These are phyloP conservation scores for Ottelia alismoides DNA, from an alignment of 106 monocot species.

Conservation along the genomic window DNA sequence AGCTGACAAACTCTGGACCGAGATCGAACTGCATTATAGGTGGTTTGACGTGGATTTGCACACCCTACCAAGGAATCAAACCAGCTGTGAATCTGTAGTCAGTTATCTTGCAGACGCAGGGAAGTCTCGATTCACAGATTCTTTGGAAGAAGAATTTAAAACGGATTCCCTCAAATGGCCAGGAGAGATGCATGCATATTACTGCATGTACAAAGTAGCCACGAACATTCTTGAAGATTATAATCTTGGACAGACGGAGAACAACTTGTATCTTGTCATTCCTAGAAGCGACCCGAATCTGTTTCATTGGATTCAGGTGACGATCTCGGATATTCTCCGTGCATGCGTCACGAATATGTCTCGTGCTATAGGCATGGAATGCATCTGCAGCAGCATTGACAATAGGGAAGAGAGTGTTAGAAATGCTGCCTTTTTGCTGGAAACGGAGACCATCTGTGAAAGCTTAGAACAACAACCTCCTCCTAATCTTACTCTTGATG, in stretches of 20 bases:
- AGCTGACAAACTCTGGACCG: not conserved
- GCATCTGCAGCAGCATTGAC: slow-evolving; percentile 2
- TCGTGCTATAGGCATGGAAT: slow-evolving; percentile 1
- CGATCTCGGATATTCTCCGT: slow-evolving; percentile 6
- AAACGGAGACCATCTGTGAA: no score
- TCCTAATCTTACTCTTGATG: no score
- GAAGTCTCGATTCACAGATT: not conserved
- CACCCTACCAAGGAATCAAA: not conserved
- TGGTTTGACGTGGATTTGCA: slow-evolving; percentile 6
- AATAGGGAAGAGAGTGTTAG: slow-evolving; percentile 13
- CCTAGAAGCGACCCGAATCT: not conserved
- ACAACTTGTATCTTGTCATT: no score
- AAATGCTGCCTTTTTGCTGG: no score
- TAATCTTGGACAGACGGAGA: not conserved
- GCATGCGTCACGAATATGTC: slow-evolving; percentile 8
- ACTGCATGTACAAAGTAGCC: no score
- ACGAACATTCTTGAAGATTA: not conserved
- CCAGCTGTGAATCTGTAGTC: not conserved
- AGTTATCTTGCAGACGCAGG: not conserved
- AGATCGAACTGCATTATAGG: not conserved
- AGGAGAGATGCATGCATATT: slow-evolving; percentile 1
- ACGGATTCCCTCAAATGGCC: slow-evolving; percentile 7
- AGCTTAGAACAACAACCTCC: no score
- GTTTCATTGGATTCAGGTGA: slow-evolving; percentile 1
- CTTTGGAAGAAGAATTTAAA: not conserved